phyloP scores from a whole-genome alignment of 116 monocot genomes.

The Dioscorea cayenensis region DNA sequence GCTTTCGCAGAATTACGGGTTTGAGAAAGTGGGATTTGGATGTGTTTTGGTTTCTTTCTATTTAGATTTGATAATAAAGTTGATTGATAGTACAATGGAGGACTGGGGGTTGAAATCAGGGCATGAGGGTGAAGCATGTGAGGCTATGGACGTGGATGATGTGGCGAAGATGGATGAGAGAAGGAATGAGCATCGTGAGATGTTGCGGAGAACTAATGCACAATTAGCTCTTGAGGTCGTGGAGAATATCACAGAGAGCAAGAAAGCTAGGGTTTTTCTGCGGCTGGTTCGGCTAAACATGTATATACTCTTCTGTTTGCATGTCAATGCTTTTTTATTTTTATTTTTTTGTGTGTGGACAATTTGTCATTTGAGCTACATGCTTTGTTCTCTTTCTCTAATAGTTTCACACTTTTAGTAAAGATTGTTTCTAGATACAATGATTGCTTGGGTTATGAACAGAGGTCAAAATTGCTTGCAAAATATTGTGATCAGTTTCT shows the following conservation, averaged over 20 bases:
- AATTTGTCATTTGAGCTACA: not conserved
- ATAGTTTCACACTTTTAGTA: not conserved
- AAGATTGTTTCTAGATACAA: not conserved
- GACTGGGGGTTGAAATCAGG: constrained; percentile 53
- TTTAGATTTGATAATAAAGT: constrained; percentile 43
- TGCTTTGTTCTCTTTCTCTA: not conserved
- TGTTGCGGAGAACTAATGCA: constrained; percentile 42
- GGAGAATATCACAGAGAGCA: constrained; percentile 50
- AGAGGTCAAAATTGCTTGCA: not conserved
- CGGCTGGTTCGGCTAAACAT: constrained; percentile 68
- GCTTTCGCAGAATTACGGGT: constrained; percentile 50
- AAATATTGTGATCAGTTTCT: too few relatives aligned
- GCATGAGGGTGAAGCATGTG: constrained; percentile 11
- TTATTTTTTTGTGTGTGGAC: not conserved
- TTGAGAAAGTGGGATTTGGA: constrained; percentile 50
- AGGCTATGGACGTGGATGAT: constrained; percentile 39
- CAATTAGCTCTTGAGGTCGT: constrained; percentile 55
- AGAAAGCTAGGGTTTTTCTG: constrained; percentile 47
- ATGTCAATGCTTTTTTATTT: not conserved
- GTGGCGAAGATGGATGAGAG: constrained; percentile 26
- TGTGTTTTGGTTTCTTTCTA: constrained; percentile 51
- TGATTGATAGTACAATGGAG: constrained; percentile 62
- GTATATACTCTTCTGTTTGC: constrained; percentile 25
- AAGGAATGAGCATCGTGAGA: constrained; percentile 39
- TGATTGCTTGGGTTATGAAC: not conserved